A percentile compares a stretch with the other conserved stretches of the same genome.
Evolutionary conservation across 352 stramenopile genomes (phyloP).

Genomic region (Pythium folliculosum): DNA sequence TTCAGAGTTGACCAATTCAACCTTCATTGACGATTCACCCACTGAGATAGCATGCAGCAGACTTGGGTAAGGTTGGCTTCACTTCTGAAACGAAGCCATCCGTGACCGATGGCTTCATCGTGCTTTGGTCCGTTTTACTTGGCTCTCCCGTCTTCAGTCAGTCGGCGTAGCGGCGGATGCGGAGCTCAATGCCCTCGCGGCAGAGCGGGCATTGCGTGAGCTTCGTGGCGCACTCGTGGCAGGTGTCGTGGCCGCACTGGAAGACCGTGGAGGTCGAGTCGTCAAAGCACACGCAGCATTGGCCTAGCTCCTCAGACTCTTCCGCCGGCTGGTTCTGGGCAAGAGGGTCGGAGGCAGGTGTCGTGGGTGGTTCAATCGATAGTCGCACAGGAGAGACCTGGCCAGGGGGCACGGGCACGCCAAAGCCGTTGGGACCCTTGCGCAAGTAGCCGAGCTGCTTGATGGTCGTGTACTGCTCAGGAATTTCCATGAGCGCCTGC

Average conservation of each 20-base stretch:
- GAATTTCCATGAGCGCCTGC: conserved; percentile 85
- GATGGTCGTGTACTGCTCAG: conserved; percentile 79
- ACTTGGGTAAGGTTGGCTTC: no score
- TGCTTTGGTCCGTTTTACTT: no score
- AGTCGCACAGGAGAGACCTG: conserved; percentile 48
- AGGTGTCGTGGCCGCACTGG: conserved; percentile 87
- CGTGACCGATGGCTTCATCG: no score
- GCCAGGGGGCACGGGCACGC: conserved; percentile 50
- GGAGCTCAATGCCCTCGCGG: conserved; percentile 66
- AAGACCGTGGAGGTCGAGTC: conserved; percentile 76
- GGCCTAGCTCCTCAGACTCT: neutral
- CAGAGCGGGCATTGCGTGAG: conserved; percentile 72
- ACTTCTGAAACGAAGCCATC: no score
- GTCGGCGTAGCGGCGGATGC: conserved; percentile 67
- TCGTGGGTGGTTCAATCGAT: neutral
- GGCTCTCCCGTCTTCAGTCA: neutral
- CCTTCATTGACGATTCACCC: no score
- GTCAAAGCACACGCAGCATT: conserved; percentile 79
- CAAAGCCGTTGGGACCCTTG: conserved; percentile 45
- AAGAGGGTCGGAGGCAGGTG: conserved; percentile 45
- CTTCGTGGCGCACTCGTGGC: conserved; percentile 47
- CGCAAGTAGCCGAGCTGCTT: conserved; percentile 67
- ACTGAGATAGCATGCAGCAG: no score
- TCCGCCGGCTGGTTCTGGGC: neutral
- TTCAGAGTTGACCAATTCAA: no score